Base-by-base conservation (phyloP, 371 early-diverging fungal genomes). In the Rhizomucor pusillus region DNA sequence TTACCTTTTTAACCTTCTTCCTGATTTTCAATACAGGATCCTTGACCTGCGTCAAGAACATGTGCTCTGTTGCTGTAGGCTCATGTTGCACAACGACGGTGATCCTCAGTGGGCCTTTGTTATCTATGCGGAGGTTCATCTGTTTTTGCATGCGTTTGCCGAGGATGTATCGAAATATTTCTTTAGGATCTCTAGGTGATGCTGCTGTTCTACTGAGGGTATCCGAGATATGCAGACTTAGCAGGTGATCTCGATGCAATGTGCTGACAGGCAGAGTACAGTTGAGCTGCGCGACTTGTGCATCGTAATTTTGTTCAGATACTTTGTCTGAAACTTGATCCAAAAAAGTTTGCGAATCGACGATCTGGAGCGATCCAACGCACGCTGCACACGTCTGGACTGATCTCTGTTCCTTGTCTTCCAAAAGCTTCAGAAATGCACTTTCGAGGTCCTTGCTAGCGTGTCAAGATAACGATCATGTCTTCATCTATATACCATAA, bases 21-120 rank as follows among this genome's bases (percentile, higher is more conserved):
- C 80, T 70, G n/a, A 89, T 66, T 19, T 75, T 69, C 29, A 91
- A 57, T 4, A 81, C 75, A 0, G 88, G 82, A 3, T 79, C 67
- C 12, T 81, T 71, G 29, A 85, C 76, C 20, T 66, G 67, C 5
- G 85, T 79, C 55, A 91, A 70, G 45, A 90, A 88, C 48, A 76
- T 58, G 57, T 83, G 89, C 44, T 88, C 89, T 7, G 70, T 58
- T 13, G 71, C 70, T 0, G 89, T 79, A 20, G 76, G 75, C 3
- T 67, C 63, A 58, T 90, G 89, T 6, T 71, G 73, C 43, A 84
- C 66, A 3, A 79, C 77, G 0, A 89, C 65, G 1, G 75, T 79
- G 59, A 90, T 75, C 41, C 70, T 69, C 20, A 90, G 71, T 6
- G 56, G 13, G 50, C 69, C 67, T n/a, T 36, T 44, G 35, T 67